Evolutionary conservation across 176 grass and related monocot species (phyloP).

Genomic region (Alloteropsis semialata): DNA sequence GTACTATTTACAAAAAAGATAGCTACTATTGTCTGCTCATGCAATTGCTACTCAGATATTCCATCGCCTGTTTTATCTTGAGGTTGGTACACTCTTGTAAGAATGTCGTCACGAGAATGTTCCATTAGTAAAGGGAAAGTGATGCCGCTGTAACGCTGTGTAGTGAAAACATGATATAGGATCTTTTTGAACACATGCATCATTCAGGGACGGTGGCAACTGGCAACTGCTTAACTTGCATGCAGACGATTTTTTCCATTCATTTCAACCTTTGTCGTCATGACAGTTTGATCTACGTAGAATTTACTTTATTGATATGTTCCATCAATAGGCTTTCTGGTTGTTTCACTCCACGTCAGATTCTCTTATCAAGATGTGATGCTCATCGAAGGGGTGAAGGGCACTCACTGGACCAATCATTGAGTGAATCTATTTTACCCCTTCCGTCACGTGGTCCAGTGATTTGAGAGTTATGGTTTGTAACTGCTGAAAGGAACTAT

Average conservation of each 20-base stretch:
- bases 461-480: slow-evolving; percentile 24
- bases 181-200: slow-evolving; percentile 10
- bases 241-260: not conserved
- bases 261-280: slow-evolving; percentile 10
- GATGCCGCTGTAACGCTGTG: slow-evolving; percentile 19
- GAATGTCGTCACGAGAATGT: slow-evolving; percentile 42
- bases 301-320: slow-evolving; percentile 29
- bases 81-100: slow-evolving; percentile 1
- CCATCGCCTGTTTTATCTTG: not conserved
- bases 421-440: slow-evolving; percentile 45
- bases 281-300: slow-evolving; percentile 13
- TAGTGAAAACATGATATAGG: not conserved
- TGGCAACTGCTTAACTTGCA: slow-evolving; percentile 27
- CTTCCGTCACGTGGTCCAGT: slow-evolving; percentile 34
- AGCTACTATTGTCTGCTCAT: not conserved
- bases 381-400: slow-evolving; percentile 36
- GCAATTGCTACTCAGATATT: slow-evolving; percentile 20
- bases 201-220: slow-evolving; percentile 38
- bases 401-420: slow-evolving; percentile 44
- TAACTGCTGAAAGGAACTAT: slow-evolving; percentile 34
- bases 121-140: slow-evolving; percentile 28
- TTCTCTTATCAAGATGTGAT: slow-evolving; percentile 70
- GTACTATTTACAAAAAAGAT: not conserved
- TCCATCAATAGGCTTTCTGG: slow-evolving; percentile 25
- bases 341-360: slow-evolving; percentile 53